Evolutionary conservation across 1,284 basidiomycete species (phyloP), one percentile per base, ranked within the genome.

Genomic region (Ceratobasidium sp.): DNA sequence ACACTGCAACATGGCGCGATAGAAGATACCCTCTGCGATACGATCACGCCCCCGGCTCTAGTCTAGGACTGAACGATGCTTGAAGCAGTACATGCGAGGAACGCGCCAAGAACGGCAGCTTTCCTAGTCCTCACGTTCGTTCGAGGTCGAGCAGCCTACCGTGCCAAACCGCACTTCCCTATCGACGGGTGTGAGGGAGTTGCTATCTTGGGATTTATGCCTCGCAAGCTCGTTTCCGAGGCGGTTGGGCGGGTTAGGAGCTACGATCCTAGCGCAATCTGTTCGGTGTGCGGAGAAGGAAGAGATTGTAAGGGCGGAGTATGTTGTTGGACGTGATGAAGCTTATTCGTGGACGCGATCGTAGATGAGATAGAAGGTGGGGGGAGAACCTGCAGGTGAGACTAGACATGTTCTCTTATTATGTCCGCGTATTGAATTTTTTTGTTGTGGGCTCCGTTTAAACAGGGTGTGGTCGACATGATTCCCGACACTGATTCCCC

Each of bases 331-430:
- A 1, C 84, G 87, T 31, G 90, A 92, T 80, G 91, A 91, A n/a
- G 93, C 93, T 0, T 93, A 94, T 82, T 93, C 92, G 1, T 95
- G 92, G 93, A 91, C 93, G 6, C 87, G 93, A 36, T 90, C 90
- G 77, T 78, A 84, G 1, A 83, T 93, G 19, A 86, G 86, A 2
- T 90, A 94, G 56, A 80, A 85, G 1, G 91, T 94, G 90, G 88
- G 93, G 76, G 93, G 93, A n/a, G 92, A 93, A 80, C 90, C 91
- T 78, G 91, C 91, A 2, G 86, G 87, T 87, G 53, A 63, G 80
- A 75, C 22, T 17, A 11, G 5, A 31, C 2, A 22, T 76, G 79
- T 80, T 19, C n/a, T 31, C 31, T 24, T 60, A 22, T n/a, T 14
- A 24, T 73, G n/a, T 53, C 4, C 9, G 62, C 45, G 8, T n/a